phyloP scores from a whole-genome alignment of 345 rosid species.

The Moricandia moricandioides region DNA sequence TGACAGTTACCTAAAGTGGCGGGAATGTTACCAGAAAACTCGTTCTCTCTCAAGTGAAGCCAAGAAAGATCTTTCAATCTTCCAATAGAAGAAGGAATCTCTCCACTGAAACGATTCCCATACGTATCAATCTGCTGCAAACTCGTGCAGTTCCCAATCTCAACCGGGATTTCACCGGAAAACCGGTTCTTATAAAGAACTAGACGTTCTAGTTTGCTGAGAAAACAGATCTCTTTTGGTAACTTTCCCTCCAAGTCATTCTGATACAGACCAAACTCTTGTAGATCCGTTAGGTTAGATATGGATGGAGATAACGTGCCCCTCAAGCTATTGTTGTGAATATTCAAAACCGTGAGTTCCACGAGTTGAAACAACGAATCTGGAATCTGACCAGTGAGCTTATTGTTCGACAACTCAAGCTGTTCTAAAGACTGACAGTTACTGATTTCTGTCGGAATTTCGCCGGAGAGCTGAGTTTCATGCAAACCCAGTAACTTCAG shows the following conservation, averaged over 20 bases:
- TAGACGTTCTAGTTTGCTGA: constrained; percentile 48
- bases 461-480: constrained; percentile 56
- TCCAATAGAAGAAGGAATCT: constrained; percentile 71
- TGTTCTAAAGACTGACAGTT: constrained; percentile 55
- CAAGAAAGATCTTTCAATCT: constrained; percentile 56
- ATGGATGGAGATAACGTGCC: constrained; percentile 55
- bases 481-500: constrained; percentile 49
- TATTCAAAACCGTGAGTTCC: constrained; percentile 43
- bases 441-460: constrained; percentile 57
- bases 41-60: constrained; percentile 86
- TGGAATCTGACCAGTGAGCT: constrained; percentile 56
- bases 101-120: constrained; percentile 70
- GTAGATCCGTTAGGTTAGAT: constrained; percentile 63
- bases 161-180: constrained; percentile 67
- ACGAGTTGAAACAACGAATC: constrained; percentile 48
- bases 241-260: constrained; percentile 64
- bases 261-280: constrained; percentile 48
- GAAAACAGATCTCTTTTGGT: constrained; percentile 64
- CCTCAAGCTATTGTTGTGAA: constrained; percentile 50
- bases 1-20: constrained; percentile 76
- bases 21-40: constrained; percentile 70
- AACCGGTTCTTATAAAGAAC: constrained; percentile 71
- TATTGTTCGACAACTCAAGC: constrained; percentile 62
- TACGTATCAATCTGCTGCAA: constrained; percentile 59
- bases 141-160: constrained; percentile 71